phyloP scores from a whole-genome alignment of 805 yeast species.

The Phaffomyces thermotolerans region DNA sequence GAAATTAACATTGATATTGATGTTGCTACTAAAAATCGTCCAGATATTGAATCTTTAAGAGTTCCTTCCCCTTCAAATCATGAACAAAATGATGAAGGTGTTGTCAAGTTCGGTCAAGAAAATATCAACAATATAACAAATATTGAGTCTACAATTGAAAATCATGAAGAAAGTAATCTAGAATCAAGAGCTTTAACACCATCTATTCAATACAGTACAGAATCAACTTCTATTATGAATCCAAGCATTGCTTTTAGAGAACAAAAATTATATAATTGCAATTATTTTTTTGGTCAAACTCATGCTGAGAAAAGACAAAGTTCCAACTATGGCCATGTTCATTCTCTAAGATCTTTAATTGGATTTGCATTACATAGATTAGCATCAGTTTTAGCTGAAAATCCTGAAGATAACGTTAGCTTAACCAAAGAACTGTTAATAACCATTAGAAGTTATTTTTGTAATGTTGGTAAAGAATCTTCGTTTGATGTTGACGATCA shows the following conservation, averaged over 20 bases:
- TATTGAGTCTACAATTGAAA: constrained; percentile 15
- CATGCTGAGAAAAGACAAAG: constrained; percentile 36
- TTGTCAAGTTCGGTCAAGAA: constrained; percentile 9
- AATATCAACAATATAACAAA: constrained; percentile 8
- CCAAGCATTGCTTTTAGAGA: constrained; percentile 52
- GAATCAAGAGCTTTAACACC: constrained; percentile 28
- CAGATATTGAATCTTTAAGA: constrained; percentile 11
- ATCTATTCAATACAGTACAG: constrained; percentile 22
- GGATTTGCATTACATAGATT: constrained; percentile 60
- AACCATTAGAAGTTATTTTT: constrained; percentile 67
- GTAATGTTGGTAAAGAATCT: constrained; percentile 72
- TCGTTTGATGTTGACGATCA: constrained; percentile 50
- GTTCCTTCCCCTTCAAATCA: constrained; percentile 3
- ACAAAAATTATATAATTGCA: constrained; percentile 53
- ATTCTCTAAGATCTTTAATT: constrained; percentile 49
- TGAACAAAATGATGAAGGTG: constrained; percentile 14
- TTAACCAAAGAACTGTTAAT: constrained; percentile 54
- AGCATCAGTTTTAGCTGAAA: constrained; percentile 36
- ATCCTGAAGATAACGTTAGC: constrained; percentile 57
- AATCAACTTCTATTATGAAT: constrained; percentile 40
- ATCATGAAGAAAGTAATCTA: constrained; percentile 28
- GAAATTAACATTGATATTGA: constrained; percentile 33
- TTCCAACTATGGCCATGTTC: constrained; percentile 45
- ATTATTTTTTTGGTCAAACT: constrained; percentile 56
- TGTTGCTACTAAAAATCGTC: constrained; percentile 26